A percentile compares a stretch with the other conserved stretches of the same genome.
Conservation (phyloP, 495 filamentous ascomycete genomes). For the Penicillium longicatenatum region DNA sequence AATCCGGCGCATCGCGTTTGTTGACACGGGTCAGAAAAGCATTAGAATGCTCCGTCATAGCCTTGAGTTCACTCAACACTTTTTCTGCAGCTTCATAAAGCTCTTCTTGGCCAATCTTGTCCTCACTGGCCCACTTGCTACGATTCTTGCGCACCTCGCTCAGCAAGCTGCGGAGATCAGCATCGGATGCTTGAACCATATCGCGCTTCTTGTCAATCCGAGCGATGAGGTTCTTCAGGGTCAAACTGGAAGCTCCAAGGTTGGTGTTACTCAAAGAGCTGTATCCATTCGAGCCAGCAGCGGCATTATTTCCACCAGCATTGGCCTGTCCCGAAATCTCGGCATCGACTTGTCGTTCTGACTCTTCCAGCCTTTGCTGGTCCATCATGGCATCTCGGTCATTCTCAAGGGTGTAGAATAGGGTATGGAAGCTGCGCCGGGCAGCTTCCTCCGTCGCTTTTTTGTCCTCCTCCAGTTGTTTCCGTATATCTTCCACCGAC, state of each 20-base stretch:
- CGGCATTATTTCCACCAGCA: constrained; percentile 46
- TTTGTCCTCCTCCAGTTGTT: constrained; percentile 91
- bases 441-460: constrained; percentile 90
- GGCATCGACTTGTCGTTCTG: constrained; percentile 91
- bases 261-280: constrained; percentile 91
- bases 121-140: constrained; percentile 98
- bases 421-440: constrained; percentile 82
- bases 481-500: constrained; percentile 84
- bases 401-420: constrained; percentile 94
- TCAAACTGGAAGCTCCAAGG: constrained; percentile 94
- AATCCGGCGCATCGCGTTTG: constrained; percentile 95
- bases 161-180: constrained; percentile 87
- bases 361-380: constrained; percentile 94
- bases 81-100: constrained; percentile 96
- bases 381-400: constrained; percentile 96
- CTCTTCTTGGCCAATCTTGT: constrained; percentile 95
- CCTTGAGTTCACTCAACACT: constrained; percentile 93
- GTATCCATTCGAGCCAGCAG: constrained; percentile 59
- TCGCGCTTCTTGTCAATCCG: constrained; percentile 90
- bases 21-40: constrained; percentile 92
- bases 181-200: constrained; percentile 85
- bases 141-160: constrained; percentile 96
- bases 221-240: constrained; percentile 93
- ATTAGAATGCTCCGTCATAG: constrained; percentile 92
- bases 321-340: constrained; percentile 77